Percentiles rank a stretch among this genome's conserved stretches.
phyloP scores from a whole-genome alignment of 805 yeast species.

The Saccharomycopsis fodiens region DNA sequence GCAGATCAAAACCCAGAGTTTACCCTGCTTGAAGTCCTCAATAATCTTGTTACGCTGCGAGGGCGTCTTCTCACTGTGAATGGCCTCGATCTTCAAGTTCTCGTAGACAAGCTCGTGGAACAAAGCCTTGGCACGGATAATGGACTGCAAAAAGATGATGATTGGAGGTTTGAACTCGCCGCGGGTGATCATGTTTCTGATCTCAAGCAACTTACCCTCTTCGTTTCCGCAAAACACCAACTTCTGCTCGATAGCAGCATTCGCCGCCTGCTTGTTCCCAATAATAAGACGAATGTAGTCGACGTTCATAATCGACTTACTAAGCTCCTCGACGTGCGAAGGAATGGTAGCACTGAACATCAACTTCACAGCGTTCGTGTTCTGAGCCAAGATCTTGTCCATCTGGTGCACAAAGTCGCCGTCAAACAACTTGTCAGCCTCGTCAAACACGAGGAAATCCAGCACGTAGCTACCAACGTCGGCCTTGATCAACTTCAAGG shows the following conservation, averaged over 20 bases:
- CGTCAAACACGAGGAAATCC: constrained; percentile 85
- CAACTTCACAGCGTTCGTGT: constrained; percentile 41
- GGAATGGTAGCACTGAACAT: constrained; percentile 96
- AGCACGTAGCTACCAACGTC: constrained; percentile 69
- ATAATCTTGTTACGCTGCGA: constrained; percentile 80
- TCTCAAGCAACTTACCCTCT: constrained; percentile 88
- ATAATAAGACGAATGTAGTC: constrained; percentile 82
- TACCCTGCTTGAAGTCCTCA: constrained; percentile 80
- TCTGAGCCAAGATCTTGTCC: constrained; percentile 63
- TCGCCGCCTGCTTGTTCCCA: constrained; percentile 93
- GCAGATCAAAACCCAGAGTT: constrained; percentile 91
- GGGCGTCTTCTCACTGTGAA: constrained; percentile 90
- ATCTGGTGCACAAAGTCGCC: constrained; percentile 84
- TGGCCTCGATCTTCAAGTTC: constrained; percentile 86
- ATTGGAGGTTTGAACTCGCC: constrained; percentile 92
- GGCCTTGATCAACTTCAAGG: constrained; percentile 77
- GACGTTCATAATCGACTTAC: constrained; percentile 67
- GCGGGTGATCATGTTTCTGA: constrained; percentile 76
- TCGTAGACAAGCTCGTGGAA: constrained; percentile 91
- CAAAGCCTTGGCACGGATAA: constrained; percentile 88
- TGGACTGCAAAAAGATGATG: constrained; percentile 83
- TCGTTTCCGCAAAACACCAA: constrained; percentile 86
- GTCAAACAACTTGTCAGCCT: constrained; percentile 91
- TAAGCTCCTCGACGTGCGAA: constrained; percentile 83
- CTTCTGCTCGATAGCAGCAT: constrained; percentile 71